A percentile compares a stretch with the other conserved stretches of the same genome.
Evolutionary conservation across 805 yeast genomes (phyloP).

Genomic region (Yarrowia sp.): DNA sequence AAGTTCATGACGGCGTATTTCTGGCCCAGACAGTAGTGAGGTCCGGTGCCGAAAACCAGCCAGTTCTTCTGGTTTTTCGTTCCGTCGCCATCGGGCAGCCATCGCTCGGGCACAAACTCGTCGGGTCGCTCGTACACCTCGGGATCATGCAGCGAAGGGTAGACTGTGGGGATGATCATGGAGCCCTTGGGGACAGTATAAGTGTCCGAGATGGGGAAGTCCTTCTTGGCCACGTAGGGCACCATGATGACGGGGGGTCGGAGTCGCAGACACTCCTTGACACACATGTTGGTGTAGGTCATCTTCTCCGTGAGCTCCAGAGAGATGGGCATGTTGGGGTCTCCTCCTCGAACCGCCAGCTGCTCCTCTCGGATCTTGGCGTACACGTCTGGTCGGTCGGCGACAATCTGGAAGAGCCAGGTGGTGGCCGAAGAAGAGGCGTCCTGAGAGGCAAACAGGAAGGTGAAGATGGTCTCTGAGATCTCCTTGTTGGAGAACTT

Average conservation of each 20-base stretch:
- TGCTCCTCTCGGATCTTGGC: conserved; percentile 90
- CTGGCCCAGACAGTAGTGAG: conserved; percentile 95
- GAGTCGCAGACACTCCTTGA: conserved; percentile 86
- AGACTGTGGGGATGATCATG: conserved; percentile 93
- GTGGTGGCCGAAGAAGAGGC: conserved; percentile 96
- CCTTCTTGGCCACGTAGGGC: conserved; percentile 87
- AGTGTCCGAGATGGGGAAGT: conserved; percentile 75
- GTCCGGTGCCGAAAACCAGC: conserved; percentile 96
- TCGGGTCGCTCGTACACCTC: conserved; percentile 95
- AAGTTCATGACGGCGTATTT: conserved; percentile 88
- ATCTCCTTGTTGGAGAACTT: conserved; percentile 88
- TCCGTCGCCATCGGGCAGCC: conserved; percentile 74
- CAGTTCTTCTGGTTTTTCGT: conserved; percentile 80
- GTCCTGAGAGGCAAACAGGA: conserved; percentile 95
- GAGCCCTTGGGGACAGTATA: conserved; percentile 96
- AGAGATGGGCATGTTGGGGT: conserved; percentile 58
- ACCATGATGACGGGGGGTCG: conserved; percentile 99
- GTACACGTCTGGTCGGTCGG: conserved; percentile 92
- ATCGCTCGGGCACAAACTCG: conserved; percentile 91
- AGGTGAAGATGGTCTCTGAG: conserved; percentile 94
- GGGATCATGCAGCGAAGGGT: conserved; percentile 96
- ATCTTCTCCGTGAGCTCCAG: conserved; percentile 78
- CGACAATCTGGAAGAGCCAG: conserved; percentile 95
- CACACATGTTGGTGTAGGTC: conserved; percentile 87
- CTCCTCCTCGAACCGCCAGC: conserved; percentile 73